These are phyloP conservation scores for Xylariaceae sp. DNA, from an alignment of 2,329 filamentous ascomycete species.

Conservation along the genomic window DNA sequence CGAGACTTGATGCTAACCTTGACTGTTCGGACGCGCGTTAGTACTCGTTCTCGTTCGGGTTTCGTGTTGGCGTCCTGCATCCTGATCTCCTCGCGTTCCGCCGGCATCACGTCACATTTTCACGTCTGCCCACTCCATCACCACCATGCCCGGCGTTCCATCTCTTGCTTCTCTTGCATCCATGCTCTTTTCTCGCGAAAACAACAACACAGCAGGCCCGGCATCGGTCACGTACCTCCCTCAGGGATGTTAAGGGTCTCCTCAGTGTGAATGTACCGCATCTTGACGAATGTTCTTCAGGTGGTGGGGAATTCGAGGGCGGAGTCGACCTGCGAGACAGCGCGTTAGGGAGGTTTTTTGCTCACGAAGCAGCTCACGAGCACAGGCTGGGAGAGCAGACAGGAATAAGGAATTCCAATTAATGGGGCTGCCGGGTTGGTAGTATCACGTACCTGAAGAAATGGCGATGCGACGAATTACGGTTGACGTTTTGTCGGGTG, in stretches of 20 bases:
- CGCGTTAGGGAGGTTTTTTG: slow-evolving; percentile 7
- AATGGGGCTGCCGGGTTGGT: neutral
- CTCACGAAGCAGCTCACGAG: neutral
- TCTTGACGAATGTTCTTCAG: slow-evolving; percentile 61
- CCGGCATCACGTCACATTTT: neutral
- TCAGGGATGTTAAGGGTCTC: slow-evolving; percentile 94
- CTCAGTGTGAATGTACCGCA: slow-evolving; percentile 99
- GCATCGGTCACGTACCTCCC: slow-evolving; percentile 66
- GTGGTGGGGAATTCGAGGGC: slow-evolving; percentile 39
- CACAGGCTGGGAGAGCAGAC: neutral
- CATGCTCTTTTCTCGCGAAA: slow-evolving; percentile 6
- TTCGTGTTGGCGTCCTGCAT: slow-evolving; percentile 7
- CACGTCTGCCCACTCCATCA: neutral
- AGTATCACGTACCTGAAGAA: slow-evolving; percentile 28
- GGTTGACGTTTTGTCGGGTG: slow-evolving; percentile 26
- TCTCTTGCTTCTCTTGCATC: slow-evolving; percentile 3
- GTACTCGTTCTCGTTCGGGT: slow-evolving; percentile 25
- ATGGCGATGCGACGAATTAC: slow-evolving; percentile 30
- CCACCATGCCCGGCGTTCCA: neutral
- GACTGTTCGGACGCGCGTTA: slow-evolving; percentile 57
- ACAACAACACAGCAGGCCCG: neutral
- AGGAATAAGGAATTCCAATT: neutral
- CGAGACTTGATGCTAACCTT: slow-evolving; percentile 97
- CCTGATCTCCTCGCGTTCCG: slow-evolving; percentile 5
- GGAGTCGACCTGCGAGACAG: slow-evolving; percentile 25